Evolutionary conservation across 2,329 filamentous ascomycete genomes (phyloP).

Genomic region (Ascochyta lentis): DNA sequence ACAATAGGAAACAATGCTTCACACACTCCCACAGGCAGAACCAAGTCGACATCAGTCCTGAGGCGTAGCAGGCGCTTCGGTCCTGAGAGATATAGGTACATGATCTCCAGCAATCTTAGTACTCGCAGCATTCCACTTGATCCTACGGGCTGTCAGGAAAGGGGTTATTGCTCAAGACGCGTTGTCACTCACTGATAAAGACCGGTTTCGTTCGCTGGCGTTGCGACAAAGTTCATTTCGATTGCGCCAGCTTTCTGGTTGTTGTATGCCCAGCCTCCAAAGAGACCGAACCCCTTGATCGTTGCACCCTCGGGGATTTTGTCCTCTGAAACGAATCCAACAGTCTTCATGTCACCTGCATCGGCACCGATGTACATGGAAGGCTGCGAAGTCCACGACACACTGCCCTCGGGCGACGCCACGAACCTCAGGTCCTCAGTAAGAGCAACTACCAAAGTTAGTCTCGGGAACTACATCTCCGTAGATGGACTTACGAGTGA

Average conservation of each 20-base stretch:
- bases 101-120: background rate
- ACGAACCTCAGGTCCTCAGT: slow-evolving; percentile 22
- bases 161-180: background rate
- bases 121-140: slow-evolving; percentile 1
- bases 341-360: slow-evolving; percentile 26
- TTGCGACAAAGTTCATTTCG: slow-evolving; percentile 29
- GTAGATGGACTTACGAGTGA: slow-evolving; percentile 33
- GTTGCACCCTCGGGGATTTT: slow-evolving; percentile 15
- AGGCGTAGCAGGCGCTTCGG: background rate
- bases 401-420: slow-evolving; percentile 25
- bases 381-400: slow-evolving; percentile 22
- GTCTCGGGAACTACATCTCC: background rate
- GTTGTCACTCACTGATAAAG: slow-evolving; percentile 19
- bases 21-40: slow-evolving; percentile 3
- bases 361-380: slow-evolving; percentile 31
- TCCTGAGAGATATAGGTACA: slow-evolving; percentile 2
- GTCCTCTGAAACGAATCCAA: slow-evolving; percentile 36
- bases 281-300: slow-evolving; percentile 34
- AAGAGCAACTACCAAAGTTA: slow-evolving; percentile 22
- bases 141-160: background rate
- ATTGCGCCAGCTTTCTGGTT: slow-evolving; percentile 18
- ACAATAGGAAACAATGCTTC: no score
- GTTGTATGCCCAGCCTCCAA: slow-evolving; percentile 41
- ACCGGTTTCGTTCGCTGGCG: slow-evolving; percentile 21
- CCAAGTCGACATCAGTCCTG: slow-evolving; percentile 8